Evolutionary conservation across 805 yeast species (phyloP).

Genomic region (Hanseniaspora jakobsenii): DNA sequence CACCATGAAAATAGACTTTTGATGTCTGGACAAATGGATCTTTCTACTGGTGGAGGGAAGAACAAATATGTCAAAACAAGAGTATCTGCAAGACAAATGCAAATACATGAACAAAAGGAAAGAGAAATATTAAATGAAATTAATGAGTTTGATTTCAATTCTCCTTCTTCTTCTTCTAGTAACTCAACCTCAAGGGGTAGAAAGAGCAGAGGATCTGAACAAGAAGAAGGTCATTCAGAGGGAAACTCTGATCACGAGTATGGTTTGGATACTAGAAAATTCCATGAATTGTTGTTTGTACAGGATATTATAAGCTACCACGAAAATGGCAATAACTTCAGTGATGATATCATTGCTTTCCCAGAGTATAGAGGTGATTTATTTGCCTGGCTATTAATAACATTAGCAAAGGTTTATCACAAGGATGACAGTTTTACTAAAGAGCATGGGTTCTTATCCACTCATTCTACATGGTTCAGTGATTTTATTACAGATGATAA

Average conservation of each 20-base stretch:
- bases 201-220: too few relatives aligned
- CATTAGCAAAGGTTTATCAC: conserved; percentile 8
- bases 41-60: background rate
- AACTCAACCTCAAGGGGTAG: too few relatives aligned
- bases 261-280: conserved; percentile 10
- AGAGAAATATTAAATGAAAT: background rate
- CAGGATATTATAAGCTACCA: conserved; percentile 10
- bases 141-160: conserved; percentile 7
- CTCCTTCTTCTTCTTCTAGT: too few relatives aligned
- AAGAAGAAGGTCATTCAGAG: too few relatives aligned
- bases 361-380: conserved; percentile 12
- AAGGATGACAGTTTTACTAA: conserved; percentile 6
- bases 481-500: too few relatives aligned
- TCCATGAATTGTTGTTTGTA: conserved; percentile 12
- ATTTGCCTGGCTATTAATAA: conserved; percentile 14
- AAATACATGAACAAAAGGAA: conserved; percentile 6
- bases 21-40: too few relatives aligned
- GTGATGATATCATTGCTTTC: conserved; percentile 10
- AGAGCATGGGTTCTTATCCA: conserved; percentile 5
- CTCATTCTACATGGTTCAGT: conserved; percentile 12
- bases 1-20: background rate
- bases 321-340: background rate
- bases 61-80: background rate
- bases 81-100: conserved; percentile 9
- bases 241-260: conserved; percentile 8